Percentiles rank a stretch among this genome's conserved stretches.
Conservation (phyloP, 2,329 filamentous ascomycete genomes). For the Alternaria ventricosa region DNA sequence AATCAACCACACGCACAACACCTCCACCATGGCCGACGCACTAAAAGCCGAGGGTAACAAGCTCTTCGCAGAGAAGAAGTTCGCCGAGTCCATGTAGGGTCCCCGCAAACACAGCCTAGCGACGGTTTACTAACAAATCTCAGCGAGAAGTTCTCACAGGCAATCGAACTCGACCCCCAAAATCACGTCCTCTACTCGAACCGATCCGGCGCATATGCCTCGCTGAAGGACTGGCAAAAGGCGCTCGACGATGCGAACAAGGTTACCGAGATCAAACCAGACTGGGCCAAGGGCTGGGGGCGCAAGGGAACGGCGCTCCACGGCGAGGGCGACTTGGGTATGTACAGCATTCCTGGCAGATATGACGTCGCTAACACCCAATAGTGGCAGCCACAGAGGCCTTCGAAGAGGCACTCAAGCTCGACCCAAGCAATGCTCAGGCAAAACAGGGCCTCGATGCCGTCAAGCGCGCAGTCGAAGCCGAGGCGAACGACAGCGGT, state of each 20-base stretch:
- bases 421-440: conserved; percentile 89
- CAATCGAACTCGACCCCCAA: conserved; percentile 82
- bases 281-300: conserved; percentile 97
- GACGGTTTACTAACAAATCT: conserved; percentile 20
- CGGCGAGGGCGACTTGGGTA: conserved; percentile 80
- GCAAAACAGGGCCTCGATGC: conserved; percentile 86
- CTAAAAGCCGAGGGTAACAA: conserved; percentile 98
- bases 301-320: conserved; percentile 92
- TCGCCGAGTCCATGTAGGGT: conserved; percentile 90
- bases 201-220: conserved; percentile 85
- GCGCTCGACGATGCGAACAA: conserved; percentile 91
- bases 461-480: conserved; percentile 86
- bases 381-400: conserved; percentile 81
- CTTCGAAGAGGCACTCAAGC: conserved; percentile 92
- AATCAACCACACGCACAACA: conserved; percentile 4
- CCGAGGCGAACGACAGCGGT: conserved; percentile 70
- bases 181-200: conserved; percentile 99
- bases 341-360: conserved; percentile 23
- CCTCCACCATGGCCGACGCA: conserved; percentile 69
- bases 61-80: conserved; percentile 97
- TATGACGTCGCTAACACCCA: conserved; percentile 18
- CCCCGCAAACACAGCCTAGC: conserved; percentile 22
- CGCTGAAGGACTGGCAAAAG: conserved; percentile 84
- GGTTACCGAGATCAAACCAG: conserved; percentile 91
- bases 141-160: conserved; percentile 93